Evolutionary conservation across 1,284 basidiomycete genomes (phyloP).

Genomic region (Grifola frondosa): DNA sequence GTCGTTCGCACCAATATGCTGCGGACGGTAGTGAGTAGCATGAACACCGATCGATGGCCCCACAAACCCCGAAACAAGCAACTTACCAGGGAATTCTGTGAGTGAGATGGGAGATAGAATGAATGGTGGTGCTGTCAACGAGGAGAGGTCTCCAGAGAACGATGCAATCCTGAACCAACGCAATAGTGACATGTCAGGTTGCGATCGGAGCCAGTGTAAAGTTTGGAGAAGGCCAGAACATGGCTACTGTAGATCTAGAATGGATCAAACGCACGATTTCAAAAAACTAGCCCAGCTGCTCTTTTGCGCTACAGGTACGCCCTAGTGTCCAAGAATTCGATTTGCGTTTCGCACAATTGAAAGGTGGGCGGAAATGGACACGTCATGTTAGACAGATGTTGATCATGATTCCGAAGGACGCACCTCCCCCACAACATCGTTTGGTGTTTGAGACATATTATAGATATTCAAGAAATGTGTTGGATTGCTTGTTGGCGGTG

Average conservation of each 20-base stretch:
- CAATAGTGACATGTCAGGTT: too few species aligned
- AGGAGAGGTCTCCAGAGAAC: conserved; percentile 90
- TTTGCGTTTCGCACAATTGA: not conserved
- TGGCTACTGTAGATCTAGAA: not conserved
- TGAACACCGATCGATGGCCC: too few species aligned
- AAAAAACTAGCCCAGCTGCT: conserved; percentile 78
- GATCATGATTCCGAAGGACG: conserved; percentile 5
- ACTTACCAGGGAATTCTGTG: conserved; percentile 84
- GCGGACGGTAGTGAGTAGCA: conserved; percentile 9
- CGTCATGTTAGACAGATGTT: conserved; percentile 10
- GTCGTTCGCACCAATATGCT: conserved; percentile 94
- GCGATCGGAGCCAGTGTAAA: not conserved
- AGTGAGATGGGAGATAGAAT: conserved; percentile 85
- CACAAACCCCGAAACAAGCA: not conserved
- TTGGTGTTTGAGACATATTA: conserved; percentile 19
- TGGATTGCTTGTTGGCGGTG: too few species aligned
- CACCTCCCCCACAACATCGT: conserved; percentile 21
- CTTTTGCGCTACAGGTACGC: conserved; percentile 72
- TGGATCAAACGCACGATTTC: conserved; percentile 61
- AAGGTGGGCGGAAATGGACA: conserved; percentile 4
- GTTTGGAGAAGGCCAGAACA: not conserved
- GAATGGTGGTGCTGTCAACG: conserved; percentile 93
- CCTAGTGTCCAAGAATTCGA: conserved; percentile 37
- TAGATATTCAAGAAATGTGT: too few species aligned
- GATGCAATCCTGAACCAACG: conserved; percentile 64